These are phyloP conservation scores for Plasmodium ovale DNA, from an alignment of 169 alveolate genomes.

Conservation along the genomic window DNA sequence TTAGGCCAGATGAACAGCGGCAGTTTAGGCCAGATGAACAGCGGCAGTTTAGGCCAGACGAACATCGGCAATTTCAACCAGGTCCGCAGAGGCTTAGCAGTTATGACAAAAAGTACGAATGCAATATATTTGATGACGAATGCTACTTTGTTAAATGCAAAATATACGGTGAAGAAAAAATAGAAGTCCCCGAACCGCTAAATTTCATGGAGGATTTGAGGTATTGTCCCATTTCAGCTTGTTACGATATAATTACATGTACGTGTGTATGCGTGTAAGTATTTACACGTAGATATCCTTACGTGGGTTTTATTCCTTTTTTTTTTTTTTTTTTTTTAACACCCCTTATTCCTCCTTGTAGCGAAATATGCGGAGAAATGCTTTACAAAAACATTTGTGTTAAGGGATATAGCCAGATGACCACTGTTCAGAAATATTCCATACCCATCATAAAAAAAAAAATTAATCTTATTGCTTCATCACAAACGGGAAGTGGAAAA, in stretches of 20 bases:
- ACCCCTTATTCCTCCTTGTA: neutral
- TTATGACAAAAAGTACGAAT: neutral
- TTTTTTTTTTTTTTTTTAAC: neutral
- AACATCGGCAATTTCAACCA: neutral
- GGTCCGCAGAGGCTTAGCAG: neutral
- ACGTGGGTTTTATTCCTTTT: neutral
- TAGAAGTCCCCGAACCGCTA: constrained; percentile 16
- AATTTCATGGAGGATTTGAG: constrained; percentile 20
- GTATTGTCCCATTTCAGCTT: neutral
- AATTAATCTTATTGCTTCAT: constrained; percentile 96
- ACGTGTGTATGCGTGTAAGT: neutral
- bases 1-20: no score
- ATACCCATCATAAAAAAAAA: constrained; percentile 94
- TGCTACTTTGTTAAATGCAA: constrained; percentile 26
- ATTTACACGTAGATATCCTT: neutral
- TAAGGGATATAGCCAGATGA: constrained; percentile 92
- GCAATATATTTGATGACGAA: constrained; percentile 55
- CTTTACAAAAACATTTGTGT: constrained; percentile 78
- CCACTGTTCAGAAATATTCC: constrained; percentile 96
- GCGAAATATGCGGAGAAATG: constrained; percentile 17
- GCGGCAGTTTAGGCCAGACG: neutral
- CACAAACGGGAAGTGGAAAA: constrained; percentile 99
- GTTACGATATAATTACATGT: neutral
- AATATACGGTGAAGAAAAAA: constrained; percentile 34
- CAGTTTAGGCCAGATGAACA: neutral